Base-by-base conservation (phyloP, 306 rosid species). In the Parietaria judaica region DNA sequence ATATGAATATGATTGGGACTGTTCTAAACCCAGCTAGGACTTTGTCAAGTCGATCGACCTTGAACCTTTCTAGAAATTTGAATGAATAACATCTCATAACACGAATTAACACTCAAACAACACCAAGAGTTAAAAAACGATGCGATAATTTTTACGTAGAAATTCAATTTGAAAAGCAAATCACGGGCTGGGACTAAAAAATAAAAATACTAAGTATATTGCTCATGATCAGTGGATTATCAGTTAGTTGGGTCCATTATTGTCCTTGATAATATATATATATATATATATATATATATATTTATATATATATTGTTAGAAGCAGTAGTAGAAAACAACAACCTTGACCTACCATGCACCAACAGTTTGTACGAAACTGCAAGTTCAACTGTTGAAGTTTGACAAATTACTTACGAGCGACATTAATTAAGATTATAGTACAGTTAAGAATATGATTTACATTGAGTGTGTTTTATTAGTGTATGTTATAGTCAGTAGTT, bases 331-430 rank as follows among this genome's bases (percentile, higher is more conserved):
- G 45, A 8, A 5, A 41, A 57, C 14, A 45, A 59, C 65, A 12
- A 59, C 56, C 16, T 41, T 31, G 35, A 59, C 66, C 66, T 59
- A 53, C 39, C 16, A 14, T 64, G 46, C 16, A 39, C n/a, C 16
- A 7, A 49, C n/a, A 10, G 14, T 10, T 49, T 10, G 10, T 11
- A 23, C 31, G 31, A 23, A 51, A 31, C 60, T 51, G 52, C 43
- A 34, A 52, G 10, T 2, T 23, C 31, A 23, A 23, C n/a, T 23
- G 31, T 60, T 53, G 37, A 15, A 53, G 56, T 43, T 69, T 69
- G 67, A 61, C 38, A 61, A 60, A 23, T 7, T n/a, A 10, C 31
- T 0, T 23, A 23, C 31, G 31, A 49, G 53, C 9, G 14, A n/a
- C 1, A 12, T 23, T n/a, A 3, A 52, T 34, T 1, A 5, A 36